Percentiles rank a stretch among this genome's conserved stretches.
Evolutionary conservation across 2,329 filamentous ascomycete genomes (phyloP).

Genomic region (Xylaria sp.): DNA sequence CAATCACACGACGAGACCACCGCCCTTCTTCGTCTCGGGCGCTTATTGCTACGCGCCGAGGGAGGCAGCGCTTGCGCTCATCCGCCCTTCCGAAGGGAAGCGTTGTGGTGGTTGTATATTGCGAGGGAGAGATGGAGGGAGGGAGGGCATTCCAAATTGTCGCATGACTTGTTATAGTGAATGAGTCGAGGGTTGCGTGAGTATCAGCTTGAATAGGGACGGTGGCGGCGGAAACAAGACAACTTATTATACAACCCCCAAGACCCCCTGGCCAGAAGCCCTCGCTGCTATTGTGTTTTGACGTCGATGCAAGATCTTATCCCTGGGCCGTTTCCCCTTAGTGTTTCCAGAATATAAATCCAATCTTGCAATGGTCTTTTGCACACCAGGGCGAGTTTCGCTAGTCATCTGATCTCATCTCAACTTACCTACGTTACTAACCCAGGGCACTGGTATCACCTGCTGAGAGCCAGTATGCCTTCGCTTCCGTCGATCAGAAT

Average conservation of each 20-base stretch:
- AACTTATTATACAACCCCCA: constrained; percentile 19
- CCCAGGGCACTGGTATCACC: background rate
- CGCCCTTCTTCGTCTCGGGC: constrained; percentile 25
- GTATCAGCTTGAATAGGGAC: constrained; percentile 9
- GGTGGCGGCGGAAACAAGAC: constrained; percentile 23
- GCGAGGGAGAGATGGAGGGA: background rate
- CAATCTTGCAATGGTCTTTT: background rate
- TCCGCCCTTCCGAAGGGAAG: background rate
- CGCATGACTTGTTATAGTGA: background rate
- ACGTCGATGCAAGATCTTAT: constrained; percentile 12
- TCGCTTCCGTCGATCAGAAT: background rate
- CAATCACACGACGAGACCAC: constrained; percentile 25
- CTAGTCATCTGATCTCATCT: constrained; percentile 11
- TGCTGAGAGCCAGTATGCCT: constrained; percentile 1
- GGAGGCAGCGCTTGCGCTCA: constrained; percentile 12
- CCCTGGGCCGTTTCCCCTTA: background rate
- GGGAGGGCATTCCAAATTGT: background rate
- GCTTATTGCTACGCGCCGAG: constrained; percentile 35
- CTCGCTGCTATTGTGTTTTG: background rate
- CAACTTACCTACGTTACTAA: constrained; percentile 9
- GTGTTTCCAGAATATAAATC: background rate
- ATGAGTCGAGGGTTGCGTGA: background rate
- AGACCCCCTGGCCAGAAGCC: background rate
- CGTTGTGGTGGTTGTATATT: background rate
- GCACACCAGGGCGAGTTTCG: constrained; percentile 14